Evolutionary conservation across 768 basidiomycete species (phyloP).

Genomic region (Lyophyllum atratum): DNA sequence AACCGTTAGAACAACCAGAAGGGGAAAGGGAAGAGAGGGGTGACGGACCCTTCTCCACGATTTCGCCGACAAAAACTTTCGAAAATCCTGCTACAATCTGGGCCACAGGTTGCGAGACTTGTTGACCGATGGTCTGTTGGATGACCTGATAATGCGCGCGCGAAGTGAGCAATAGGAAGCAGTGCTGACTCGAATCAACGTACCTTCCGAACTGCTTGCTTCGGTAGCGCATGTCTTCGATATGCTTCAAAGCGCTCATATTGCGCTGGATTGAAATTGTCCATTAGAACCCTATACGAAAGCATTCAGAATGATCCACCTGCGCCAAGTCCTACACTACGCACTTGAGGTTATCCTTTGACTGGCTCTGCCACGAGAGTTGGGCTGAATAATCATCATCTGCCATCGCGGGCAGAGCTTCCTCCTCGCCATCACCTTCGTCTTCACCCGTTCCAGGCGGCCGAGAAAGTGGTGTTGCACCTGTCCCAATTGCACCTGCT

Average conservation of each 20-base stretch:
- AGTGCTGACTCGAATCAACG: conserved; percentile 5
- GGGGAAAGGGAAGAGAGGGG: neutral
- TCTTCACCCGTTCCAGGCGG: conserved; percentile 37
- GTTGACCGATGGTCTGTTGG: conserved; percentile 77
- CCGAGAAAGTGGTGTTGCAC: conserved; percentile 6
- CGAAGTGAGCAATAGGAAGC: neutral
- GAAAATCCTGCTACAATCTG: conserved; percentile 88
- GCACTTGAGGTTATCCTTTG: conserved; percentile 85
- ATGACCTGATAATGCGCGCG: conserved; percentile 79
- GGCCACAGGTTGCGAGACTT: conserved; percentile 84
- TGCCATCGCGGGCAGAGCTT: conserved; percentile 81
- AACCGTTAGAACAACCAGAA: conserved; percentile 2
- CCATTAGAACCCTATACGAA: conserved; percentile 76
- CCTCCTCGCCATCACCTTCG: conserved; percentile 78
- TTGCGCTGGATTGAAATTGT: conserved; percentile 81
- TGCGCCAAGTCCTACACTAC: neutral
- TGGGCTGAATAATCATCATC: conserved; percentile 89
- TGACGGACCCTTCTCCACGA: conserved; percentile 78
- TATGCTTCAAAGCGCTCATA: conserved; percentile 92
- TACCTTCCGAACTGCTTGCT: conserved; percentile 81
- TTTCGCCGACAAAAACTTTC: conserved; percentile 93
- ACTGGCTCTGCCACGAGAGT: conserved; percentile 81
- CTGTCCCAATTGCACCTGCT: conserved; percentile 14
- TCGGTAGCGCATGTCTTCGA: conserved; percentile 78
- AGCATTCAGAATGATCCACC: neutral